phyloP scores from a whole-genome alignment of 192 early-diverging fungal species.

The Umbelopsis vinacea region DNA sequence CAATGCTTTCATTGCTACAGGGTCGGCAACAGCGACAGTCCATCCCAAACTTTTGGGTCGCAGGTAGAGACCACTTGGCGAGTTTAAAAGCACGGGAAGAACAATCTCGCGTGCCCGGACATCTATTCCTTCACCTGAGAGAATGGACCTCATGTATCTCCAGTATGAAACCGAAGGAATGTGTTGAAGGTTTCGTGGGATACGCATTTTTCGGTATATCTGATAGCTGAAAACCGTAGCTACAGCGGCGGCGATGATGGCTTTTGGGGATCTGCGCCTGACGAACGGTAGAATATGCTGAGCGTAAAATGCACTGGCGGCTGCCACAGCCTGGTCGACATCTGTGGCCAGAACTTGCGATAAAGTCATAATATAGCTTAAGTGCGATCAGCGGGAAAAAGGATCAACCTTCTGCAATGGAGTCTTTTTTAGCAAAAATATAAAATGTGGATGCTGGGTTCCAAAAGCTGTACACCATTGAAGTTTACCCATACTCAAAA shows the following conservation, averaged over 20 bases:
- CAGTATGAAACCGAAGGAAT: constrained; percentile 1
- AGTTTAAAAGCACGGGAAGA: background rate
- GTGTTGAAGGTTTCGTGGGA: background rate
- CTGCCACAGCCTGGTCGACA: background rate
- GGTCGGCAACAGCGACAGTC: background rate
- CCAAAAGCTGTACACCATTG: too few relatives aligned
- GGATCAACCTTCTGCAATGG: too few relatives aligned
- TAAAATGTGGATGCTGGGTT: too few relatives aligned
- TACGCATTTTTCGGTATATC: background rate
- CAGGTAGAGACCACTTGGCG: background rate
- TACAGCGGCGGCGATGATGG: background rate
- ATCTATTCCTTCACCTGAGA: background rate
- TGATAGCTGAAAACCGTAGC: background rate
- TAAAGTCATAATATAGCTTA: too few relatives aligned
- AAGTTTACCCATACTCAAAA: too few relatives aligned
- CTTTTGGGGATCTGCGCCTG: too few relatives aligned
- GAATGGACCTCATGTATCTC: background rate
- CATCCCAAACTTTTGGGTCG: background rate
- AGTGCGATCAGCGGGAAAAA: too few relatives aligned
- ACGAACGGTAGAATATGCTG: background rate
- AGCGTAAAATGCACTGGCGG: background rate
- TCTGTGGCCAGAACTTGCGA: background rate
- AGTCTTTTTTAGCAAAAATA: too few relatives aligned
- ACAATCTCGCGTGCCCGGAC: background rate
- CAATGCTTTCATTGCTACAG: background rate